Conservation (phyloP, 495 filamentous ascomycete species). For the Paragyromitra xinjiangensis region DNA sequence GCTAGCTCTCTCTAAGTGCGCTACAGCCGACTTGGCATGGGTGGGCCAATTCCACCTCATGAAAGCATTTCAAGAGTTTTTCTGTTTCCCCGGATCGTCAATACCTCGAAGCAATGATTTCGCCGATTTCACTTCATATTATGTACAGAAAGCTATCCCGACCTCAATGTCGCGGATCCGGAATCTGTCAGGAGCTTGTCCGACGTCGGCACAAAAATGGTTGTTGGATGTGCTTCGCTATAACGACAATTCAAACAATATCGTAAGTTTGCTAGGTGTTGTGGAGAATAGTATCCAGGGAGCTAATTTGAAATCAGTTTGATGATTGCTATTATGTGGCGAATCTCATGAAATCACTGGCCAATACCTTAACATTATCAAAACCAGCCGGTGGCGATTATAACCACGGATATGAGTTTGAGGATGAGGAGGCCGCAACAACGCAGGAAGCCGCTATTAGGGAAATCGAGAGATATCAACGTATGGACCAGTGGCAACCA, state of each 20-base stretch:
- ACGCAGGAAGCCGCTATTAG: slow-evolving; percentile 74
- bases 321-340: slow-evolving; percentile 90
- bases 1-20: slow-evolving; percentile 74
- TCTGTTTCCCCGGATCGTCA: slow-evolving; percentile 75
- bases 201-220: slow-evolving; percentile 76
- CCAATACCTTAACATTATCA: slow-evolving; percentile 69
- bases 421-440: slow-evolving; percentile 67
- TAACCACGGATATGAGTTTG: slow-evolving; percentile 58
- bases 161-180: slow-evolving; percentile 79
- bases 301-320: slow-evolving; percentile 61
- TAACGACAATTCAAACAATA: slow-evolving; percentile 91
- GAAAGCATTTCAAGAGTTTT: slow-evolving; percentile 84
- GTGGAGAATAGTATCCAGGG: slow-evolving; percentile 12
- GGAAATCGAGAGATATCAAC: slow-evolving; percentile 87
- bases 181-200: slow-evolving; percentile 77
- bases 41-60: slow-evolving; percentile 84
- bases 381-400: slow-evolving; percentile 63
- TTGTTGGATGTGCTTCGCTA: slow-evolving; percentile 86
- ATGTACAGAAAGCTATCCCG: slow-evolving; percentile 81
- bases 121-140: slow-evolving; percentile 79
- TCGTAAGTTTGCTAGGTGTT: slow-evolving; percentile 60
- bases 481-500: slow-evolving; percentile 92
- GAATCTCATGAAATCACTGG: slow-evolving; percentile 78
- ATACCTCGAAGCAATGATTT: slow-evolving; percentile 92
- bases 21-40: slow-evolving; percentile 73